phyloP scores from a whole-genome alignment of 352 stramenopile species.

The Pythium aquatile region DNA sequence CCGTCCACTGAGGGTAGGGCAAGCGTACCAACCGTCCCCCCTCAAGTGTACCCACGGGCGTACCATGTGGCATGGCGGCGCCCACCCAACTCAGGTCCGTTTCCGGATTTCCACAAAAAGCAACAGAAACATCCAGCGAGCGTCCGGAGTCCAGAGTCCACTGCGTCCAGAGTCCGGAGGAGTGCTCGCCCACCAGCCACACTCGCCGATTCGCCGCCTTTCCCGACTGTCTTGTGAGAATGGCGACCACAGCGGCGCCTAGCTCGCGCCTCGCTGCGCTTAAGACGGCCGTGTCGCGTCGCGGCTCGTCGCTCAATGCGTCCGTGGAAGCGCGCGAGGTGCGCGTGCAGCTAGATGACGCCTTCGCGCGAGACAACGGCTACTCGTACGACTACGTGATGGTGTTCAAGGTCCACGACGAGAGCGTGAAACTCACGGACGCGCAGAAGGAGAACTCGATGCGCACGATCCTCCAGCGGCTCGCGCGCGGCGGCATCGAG shows the following conservation, averaged over 20 bases:
- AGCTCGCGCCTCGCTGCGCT: constrained; percentile 49
- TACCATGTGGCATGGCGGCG: not conserved
- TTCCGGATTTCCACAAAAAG: constrained; percentile 23
- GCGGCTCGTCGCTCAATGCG: constrained; percentile 66
- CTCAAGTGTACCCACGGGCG: constrained; percentile 19
- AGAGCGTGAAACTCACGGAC: constrained; percentile 47
- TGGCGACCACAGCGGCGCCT: constrained; percentile 24
- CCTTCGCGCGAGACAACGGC: constrained; percentile 61
- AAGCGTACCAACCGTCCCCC: constrained; percentile 16
- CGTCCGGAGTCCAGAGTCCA: constrained; percentile 7
- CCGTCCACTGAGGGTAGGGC: not conserved
- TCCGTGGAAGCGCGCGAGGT: constrained; percentile 61
- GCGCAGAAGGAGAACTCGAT: constrained; percentile 70
- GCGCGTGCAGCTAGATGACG: constrained; percentile 55
- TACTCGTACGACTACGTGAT: constrained; percentile 83
- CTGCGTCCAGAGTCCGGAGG: not conserved
- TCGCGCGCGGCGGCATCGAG: constrained; percentile 69
- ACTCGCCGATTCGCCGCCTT: not conserved
- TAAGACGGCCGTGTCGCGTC: constrained; percentile 62
- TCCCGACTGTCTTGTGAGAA: not conserved
- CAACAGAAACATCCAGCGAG: not conserved
- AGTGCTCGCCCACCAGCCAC: not conserved
- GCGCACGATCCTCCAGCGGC: constrained; percentile 64
- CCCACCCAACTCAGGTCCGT: constrained; percentile 9
- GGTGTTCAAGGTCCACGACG: constrained; percentile 81